Evolutionary conservation across 1,284 basidiomycete species (phyloP).

Genomic region (Ceratobasidium theobromae): DNA sequence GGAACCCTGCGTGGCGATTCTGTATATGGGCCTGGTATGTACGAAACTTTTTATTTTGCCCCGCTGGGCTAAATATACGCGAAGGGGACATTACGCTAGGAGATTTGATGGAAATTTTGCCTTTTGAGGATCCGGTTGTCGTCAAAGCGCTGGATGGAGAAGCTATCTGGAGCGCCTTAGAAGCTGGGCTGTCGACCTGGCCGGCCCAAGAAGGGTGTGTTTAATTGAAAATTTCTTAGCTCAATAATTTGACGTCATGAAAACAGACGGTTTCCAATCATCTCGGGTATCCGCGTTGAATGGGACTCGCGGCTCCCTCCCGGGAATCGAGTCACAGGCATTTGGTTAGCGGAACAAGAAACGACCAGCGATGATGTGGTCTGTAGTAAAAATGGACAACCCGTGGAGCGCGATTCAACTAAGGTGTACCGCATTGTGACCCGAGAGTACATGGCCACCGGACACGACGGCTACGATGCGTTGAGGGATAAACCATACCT

Average conservation of each 20-base stretch:
- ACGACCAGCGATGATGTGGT: conserved; percentile 46
- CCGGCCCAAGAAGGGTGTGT: conserved; percentile 87
- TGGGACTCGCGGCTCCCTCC: conserved; percentile 81
- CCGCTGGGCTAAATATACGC: background rate
- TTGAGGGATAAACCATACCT: conserved; percentile 69
- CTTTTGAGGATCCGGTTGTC: conserved; percentile 85
- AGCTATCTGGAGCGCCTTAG: conserved; percentile 79
- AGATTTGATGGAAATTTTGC: conserved; percentile 83
- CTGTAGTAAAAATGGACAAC: conserved; percentile 38
- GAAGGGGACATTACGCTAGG: conserved; percentile 76
- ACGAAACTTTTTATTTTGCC: background rate
- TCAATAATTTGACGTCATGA: conserved; percentile 16
- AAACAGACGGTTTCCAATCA: conserved; percentile 79
- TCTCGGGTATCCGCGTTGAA: conserved; percentile 81
- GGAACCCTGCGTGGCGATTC: conserved; percentile 88
- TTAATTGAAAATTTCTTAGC: background rate
- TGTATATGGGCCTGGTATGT: conserved; percentile 73
- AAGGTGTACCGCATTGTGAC: conserved; percentile 54
- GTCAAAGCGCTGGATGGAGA: conserved; percentile 81
- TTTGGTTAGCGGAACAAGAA: conserved; percentile 61
- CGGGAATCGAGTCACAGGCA: conserved; percentile 68
- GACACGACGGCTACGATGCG: conserved; percentile 73
- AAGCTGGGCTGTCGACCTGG: conserved; percentile 74
- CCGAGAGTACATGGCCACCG: conserved; percentile 36
- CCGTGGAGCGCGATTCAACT: conserved; percentile 50